Base-by-base conservation (phyloP, 179 eudicot species). In the Silene noctiflora region DNA sequence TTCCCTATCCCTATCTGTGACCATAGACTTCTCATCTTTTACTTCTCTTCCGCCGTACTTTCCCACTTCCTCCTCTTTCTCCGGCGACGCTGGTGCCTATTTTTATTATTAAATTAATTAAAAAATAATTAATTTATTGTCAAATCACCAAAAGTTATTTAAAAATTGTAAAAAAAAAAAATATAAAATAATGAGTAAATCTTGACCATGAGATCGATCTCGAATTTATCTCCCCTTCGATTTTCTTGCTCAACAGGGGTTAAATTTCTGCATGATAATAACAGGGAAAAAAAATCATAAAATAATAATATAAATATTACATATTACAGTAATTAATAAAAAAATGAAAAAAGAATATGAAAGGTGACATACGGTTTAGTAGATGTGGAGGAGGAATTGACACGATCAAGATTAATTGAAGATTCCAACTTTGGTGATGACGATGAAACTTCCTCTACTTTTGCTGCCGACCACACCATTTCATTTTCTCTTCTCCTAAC, bases 191-290 rank as follows among this genome's bases (percentile, higher is more conserved):
- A 0, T 21, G n/a, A 27, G 27, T 10, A 70, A 33, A 64, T 69
- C 42, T 87, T 83, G 63, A 96, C 99, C 99, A 94, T 93, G 82
- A 96, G 96, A 91, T 96, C 99, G 79, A 94, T 91, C 82, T 94
- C 82, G 71, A 83, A 88, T 75, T 90, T 96, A 31, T 91, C 93
- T 76, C 84, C 93, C 69, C 88, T 88, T 6, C 81, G 88, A 60
- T 60, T 83, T 44, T 84, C 97, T 63, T 79, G 76, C 69, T 77
- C 88, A 9, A 72, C 46, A 29, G 69, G 29, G 21, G 78, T 12
- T 24, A 81, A 55, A 66, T 72, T 83, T 66, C 95, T 85, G 87
- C 75, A 87, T 4, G 67, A 1, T 4, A 71, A 0, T 39, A 20
- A 62, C 58, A 39, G 24, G 78, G 0, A 24, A 2, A 13, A 59